Conservation (phyloP, 2,329 filamentous ascomycete species). For the Pseudocercospora eumusae region DNA sequence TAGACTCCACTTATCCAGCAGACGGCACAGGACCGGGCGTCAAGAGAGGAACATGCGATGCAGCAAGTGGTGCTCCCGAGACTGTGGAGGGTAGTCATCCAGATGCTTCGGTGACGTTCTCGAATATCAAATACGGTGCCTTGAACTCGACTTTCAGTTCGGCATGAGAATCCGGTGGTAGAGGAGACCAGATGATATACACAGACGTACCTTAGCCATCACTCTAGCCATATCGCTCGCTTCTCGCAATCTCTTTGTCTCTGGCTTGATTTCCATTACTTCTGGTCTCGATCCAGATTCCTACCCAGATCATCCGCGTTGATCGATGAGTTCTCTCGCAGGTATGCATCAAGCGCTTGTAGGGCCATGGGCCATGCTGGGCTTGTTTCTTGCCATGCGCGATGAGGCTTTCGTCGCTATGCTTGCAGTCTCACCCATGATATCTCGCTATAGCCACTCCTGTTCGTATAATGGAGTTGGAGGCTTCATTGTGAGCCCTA, state of each 20-base stretch:
- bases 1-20: constrained; percentile 53
- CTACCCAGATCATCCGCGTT: not conserved
- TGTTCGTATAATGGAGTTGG: too few relatives aligned
- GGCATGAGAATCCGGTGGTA: not conserved
- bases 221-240: not conserved
- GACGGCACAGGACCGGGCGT: constrained; percentile 22
- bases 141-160: constrained; percentile 20
- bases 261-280: not conserved
- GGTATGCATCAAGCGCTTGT: not conserved
- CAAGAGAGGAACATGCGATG: constrained; percentile 30
- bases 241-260: not conserved
- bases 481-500: not conserved
- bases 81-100: constrained; percentile 26
- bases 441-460: too few relatives aligned
- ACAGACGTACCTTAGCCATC: not conserved
- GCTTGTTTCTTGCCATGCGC: not conserved
- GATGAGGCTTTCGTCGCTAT: not conserved
- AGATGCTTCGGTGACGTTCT: constrained; percentile 29
- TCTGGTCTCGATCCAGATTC: constrained; percentile 1
- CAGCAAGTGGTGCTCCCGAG: constrained; percentile 25
- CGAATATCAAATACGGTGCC: constrained; percentile 35
- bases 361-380: not conserved
- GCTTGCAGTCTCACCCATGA: too few relatives aligned
- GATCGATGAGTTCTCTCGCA: not conserved
- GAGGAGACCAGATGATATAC: not conserved